Percentiles rank a stretch among this genome's conserved stretches.
phyloP scores from a whole-genome alignment of 768 basidiomycete species.

The Leucosporidium creatinivorum region DNA sequence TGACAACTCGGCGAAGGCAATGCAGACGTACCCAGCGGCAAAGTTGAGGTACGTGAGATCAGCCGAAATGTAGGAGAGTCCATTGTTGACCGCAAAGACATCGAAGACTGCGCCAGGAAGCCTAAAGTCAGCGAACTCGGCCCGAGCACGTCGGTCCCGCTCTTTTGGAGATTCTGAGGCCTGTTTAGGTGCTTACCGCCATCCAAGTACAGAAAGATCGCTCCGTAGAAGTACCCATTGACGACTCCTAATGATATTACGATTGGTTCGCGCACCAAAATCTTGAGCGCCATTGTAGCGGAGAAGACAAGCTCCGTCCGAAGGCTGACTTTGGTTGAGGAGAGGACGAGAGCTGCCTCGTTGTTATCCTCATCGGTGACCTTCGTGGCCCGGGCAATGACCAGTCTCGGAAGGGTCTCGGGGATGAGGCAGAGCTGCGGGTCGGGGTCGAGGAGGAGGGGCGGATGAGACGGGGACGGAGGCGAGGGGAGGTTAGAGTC shows the following conservation, averaged over 20 bases:
- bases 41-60: conserved; percentile 3
- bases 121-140: too few species aligned
- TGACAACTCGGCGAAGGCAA: too few species aligned
- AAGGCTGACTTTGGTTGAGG: neutral
- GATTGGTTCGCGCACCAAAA: neutral
- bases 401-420: neutral
- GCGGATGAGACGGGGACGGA: too few species aligned
- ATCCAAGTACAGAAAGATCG: neutral
- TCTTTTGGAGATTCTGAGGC: too few species aligned
- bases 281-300: neutral
- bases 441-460: neutral
- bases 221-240: neutral
- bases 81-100: conserved; percentile 1
- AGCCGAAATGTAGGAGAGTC: neutral
- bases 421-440: neutral
- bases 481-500: neutral
- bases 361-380: neutral
- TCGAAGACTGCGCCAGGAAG: neutral
- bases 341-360: neutral
- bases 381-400: neutral
- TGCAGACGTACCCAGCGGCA: neutral
- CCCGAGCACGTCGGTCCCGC: too few species aligned
- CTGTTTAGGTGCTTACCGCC: neutral
- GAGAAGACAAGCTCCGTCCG: neutral
- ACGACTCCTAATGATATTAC: neutral